A percentile compares a stretch with the other conserved stretches of the same genome.
Conservation (phyloP, 1,284 basidiomycete genomes). For the Naganishia cerealis region DNA sequence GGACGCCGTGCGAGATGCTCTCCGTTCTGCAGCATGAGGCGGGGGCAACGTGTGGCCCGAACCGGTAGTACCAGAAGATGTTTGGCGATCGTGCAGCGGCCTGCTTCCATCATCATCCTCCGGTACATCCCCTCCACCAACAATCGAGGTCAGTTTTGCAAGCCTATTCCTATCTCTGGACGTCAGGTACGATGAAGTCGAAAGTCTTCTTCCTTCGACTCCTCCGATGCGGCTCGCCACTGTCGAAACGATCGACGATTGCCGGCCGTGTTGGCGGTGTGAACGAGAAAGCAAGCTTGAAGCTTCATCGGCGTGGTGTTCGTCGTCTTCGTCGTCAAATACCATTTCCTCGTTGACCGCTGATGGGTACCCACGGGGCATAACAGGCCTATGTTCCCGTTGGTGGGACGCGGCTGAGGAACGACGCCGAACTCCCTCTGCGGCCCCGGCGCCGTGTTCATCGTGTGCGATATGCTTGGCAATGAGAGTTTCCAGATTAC, state of each 20-base stretch:
- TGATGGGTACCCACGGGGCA: constrained; percentile 13
- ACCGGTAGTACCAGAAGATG: constrained; percentile 9
- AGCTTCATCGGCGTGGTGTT: constrained; percentile 12
- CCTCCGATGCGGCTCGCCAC: constrained; percentile 29
- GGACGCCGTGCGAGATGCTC: constrained; percentile 4
- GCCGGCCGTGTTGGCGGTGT: background rate
- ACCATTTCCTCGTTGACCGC: constrained; percentile 17
- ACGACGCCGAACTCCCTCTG: constrained; percentile 35
- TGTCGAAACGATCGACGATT: constrained; percentile 14
- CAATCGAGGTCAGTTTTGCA: constrained; percentile 30
- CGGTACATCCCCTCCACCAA: constrained; percentile 25
- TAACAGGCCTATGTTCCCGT: constrained; percentile 3
- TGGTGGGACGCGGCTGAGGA: constrained; percentile 33
- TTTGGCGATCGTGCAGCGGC: constrained; percentile 2
- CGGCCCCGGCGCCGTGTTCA: constrained; percentile 40
- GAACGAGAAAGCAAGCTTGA: constrained; percentile 23
- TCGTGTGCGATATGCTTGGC: constrained; percentile 39
- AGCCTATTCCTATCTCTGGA: constrained; percentile 23
- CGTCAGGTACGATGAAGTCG: constrained; percentile 19
- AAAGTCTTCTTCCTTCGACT: constrained; percentile 20
- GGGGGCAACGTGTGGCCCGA: constrained; percentile 10
- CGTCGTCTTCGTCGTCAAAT: constrained; percentile 23
- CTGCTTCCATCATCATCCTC: constrained; percentile 13
- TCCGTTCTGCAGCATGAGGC: constrained; percentile 2
- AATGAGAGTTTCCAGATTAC: constrained; percentile 51